These are phyloP conservation scores for Vaccinium macrocarpon DNA, from an alignment of 148 eudicot genomes.

Conservation along the genomic window DNA sequence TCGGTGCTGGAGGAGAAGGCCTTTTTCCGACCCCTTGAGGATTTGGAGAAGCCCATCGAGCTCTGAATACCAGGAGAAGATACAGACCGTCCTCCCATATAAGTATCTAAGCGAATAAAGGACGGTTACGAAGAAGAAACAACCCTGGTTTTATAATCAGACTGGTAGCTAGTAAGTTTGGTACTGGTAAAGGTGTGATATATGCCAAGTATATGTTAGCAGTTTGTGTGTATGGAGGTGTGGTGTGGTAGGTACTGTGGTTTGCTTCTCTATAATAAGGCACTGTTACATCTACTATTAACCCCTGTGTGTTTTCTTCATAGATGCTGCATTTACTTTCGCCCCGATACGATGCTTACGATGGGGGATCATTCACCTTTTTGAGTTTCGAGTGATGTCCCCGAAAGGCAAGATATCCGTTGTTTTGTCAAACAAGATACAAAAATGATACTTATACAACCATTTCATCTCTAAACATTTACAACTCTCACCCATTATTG, in stretches of 20 bases:
- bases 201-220: not conserved
- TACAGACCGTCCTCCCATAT: not conserved
- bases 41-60: conserved; percentile 51
- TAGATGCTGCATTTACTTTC: not conserved
- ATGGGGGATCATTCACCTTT: not conserved
- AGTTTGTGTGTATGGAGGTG: not conserved
- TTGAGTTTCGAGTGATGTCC: not conserved
- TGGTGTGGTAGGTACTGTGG: not conserved
- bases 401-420: not conserved
- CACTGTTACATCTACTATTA: not conserved
- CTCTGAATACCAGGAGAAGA: conserved; percentile 8
- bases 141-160: conserved; percentile 9
- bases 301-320: not conserved
- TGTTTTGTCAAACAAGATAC: not conserved
- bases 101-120: not conserved
- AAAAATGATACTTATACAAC: too few species aligned
- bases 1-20: conserved; percentile 83
- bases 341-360: not conserved
- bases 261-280: not conserved
- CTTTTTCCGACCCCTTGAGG: conserved; percentile 83
- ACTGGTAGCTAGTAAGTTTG: not conserved
- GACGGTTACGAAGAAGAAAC: not conserved
- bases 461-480: too few species aligned
- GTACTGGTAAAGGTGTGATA: not conserved
- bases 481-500: too few species aligned